Evolutionary conservation across 2,329 filamentous ascomycete genomes (phyloP).

Genomic region (Apiospora sp.): DNA sequence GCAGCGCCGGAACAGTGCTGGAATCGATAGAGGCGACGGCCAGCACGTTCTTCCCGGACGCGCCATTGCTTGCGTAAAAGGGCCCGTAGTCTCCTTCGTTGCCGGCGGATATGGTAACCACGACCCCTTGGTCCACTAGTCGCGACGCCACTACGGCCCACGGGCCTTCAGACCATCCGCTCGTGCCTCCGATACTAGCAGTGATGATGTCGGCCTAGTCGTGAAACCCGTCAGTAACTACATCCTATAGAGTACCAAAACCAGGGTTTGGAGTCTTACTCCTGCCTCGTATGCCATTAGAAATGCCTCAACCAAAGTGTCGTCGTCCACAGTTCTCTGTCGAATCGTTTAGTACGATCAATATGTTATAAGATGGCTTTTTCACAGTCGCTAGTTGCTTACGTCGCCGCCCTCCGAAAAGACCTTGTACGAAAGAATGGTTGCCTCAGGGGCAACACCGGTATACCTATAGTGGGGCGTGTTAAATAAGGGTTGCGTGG

Average conservation of each 20-base stretch:
- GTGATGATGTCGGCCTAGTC: constrained; percentile 48
- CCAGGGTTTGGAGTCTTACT: constrained; percentile 29
- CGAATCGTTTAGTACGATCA: background rate
- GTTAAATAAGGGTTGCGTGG: background rate
- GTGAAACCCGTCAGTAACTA: background rate
- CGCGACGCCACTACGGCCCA: constrained; percentile 46
- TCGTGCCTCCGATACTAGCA: constrained; percentile 46
- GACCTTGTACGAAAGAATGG: constrained; percentile 37
- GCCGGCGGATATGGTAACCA: constrained; percentile 57
- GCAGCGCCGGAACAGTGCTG: constrained; percentile 37
- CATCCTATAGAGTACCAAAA: too few species aligned
- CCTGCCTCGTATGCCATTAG: constrained; percentile 43
- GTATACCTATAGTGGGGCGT: constrained; percentile 27
- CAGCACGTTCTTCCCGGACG: constrained; percentile 49
- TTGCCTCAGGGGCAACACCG: constrained; percentile 38
- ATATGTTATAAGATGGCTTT: rapidly evolving
- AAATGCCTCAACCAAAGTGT: constrained; percentile 43
- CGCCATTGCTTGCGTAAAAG: constrained; percentile 52
- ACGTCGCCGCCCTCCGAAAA: constrained; percentile 24
- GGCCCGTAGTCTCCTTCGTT: constrained; percentile 57
- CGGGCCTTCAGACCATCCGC: constrained; percentile 44
- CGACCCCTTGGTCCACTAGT: constrained; percentile 53
- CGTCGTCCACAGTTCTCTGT: constrained; percentile 34
- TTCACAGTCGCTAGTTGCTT: background rate
- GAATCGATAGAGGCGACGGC: constrained; percentile 51